Evolutionary conservation across 257 asterid species (phyloP).

Genomic region (Handroanthus guayacan): DNA sequence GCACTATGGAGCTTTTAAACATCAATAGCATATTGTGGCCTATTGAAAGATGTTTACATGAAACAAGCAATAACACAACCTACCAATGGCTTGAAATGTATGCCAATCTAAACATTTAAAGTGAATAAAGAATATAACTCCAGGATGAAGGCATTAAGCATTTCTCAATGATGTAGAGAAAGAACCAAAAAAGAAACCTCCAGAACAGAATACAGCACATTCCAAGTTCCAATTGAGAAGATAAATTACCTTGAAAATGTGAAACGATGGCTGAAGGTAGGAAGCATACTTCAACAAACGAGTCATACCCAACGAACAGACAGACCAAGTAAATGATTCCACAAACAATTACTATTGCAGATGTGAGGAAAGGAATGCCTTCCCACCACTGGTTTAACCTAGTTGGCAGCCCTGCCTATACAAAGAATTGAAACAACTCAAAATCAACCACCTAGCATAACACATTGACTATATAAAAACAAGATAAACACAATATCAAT

Average conservation of each 20-base stretch:
- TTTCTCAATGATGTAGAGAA: not conserved
- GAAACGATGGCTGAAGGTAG: slow-evolving; percentile 85
- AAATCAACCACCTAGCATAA: not conserved
- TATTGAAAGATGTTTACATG: not conserved
- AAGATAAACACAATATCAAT: not conserved
- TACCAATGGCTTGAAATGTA: not conserved
- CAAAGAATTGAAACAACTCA: slow-evolving; percentile 38
- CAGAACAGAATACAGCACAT: not conserved
- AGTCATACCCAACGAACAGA: slow-evolving; percentile 90
- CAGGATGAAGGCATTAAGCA: slow-evolving; percentile 4
- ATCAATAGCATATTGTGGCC: not conserved
- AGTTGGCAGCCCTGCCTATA: slow-evolving; percentile 83
- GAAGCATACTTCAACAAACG: slow-evolving; percentile 89
- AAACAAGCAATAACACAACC: not conserved
- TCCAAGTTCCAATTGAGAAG: slow-evolving; percentile 22
- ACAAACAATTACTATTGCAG: slow-evolving; percentile 71
- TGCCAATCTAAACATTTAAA: not conserved
- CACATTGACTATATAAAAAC: not conserved
- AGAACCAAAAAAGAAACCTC: not conserved
- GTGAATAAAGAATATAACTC: slow-evolving; percentile 14
- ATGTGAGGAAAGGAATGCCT: slow-evolving; percentile 86
- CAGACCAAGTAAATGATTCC: slow-evolving; percentile 84
- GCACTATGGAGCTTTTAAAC: slow-evolving; percentile 2
- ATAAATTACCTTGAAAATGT: slow-evolving; percentile 74
- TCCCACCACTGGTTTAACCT: slow-evolving; percentile 97